Percentiles rank a stretch among this genome's conserved stretches.
phyloP scores from a whole-genome alignment of 2,329 filamentous ascomycete genomes.

The Penicillium sp. region DNA sequence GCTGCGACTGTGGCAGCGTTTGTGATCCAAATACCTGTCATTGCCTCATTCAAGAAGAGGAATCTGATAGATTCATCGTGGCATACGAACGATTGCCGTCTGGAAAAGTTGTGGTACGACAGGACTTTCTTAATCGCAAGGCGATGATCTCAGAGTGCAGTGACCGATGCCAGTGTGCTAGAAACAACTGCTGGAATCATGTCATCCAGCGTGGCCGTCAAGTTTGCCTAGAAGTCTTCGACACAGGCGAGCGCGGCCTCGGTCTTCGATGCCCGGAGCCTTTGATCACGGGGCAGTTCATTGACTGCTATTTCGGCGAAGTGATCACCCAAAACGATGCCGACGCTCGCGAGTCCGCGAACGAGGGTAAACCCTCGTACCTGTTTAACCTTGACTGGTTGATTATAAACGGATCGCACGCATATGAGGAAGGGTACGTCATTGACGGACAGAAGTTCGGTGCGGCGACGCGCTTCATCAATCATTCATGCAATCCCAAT shows the following conservation, averaged over 20 bases:
- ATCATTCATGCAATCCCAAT: conserved; percentile 57
- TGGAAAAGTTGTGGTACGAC: conserved; percentile 35
- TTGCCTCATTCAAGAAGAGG: conserved; percentile 41
- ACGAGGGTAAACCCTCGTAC: conserved; percentile 45
- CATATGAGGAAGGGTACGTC: conserved; percentile 41
- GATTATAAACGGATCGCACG: conserved; percentile 25
- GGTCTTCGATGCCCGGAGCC: conserved; percentile 48
- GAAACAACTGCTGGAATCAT: conserved; percentile 47
- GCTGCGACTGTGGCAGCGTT: conserved; percentile 39
- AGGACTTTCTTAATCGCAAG: conserved; percentile 41
- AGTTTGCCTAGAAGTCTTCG: conserved; percentile 51
- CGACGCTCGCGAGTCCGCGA: conserved; percentile 44
- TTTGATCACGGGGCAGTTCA: conserved; percentile 52
- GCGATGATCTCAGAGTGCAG: conserved; percentile 53
- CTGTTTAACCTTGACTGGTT: conserved; percentile 52
- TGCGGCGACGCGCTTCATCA: conserved; percentile 53
- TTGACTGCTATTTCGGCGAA: conserved; percentile 54
- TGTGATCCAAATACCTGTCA: conserved; percentile 38
- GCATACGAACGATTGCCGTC: conserved; percentile 35
- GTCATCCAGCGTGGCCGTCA: conserved; percentile 50
- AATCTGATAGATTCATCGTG: conserved; percentile 38
- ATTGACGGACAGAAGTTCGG: conserved; percentile 54
- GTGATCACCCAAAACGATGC: conserved; percentile 48
- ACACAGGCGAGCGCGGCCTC: conserved; percentile 50
- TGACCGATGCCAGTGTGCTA: conserved; percentile 43